Evolutionary conservation across 805 yeast species (phyloP).

Genomic region (Maudiozyma turicensis): DNA sequence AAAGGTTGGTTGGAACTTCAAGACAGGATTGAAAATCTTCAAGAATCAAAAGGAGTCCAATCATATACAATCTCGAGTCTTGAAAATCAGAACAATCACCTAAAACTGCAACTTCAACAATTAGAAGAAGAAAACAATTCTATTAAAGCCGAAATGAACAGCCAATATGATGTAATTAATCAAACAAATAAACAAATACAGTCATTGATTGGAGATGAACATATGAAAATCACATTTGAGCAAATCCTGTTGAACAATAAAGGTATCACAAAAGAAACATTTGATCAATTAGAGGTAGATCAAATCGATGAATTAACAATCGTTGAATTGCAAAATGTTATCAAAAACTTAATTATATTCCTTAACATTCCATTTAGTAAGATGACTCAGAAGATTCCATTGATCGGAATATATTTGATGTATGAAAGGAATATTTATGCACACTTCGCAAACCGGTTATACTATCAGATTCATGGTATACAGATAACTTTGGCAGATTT

Average conservation of each 20-base stretch:
- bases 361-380: constrained; percentile 28
- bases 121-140: not conserved
- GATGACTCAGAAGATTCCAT: constrained; percentile 19
- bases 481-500: constrained; percentile 19
- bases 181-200: not conserved
- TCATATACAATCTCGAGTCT: not conserved
- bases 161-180: not conserved
- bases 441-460: constrained; percentile 27
- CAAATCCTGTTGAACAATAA: not conserved
- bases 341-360: constrained; percentile 28
- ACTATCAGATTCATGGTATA: constrained; percentile 24
- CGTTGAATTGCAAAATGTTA: constrained; percentile 28
- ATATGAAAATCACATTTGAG: constrained; percentile 13
- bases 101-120: not conserved
- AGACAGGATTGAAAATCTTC: not conserved
- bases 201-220: constrained; percentile 15
- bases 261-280: not conserved
- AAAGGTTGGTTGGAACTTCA: not conserved
- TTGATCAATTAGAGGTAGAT: constrained; percentile 9
- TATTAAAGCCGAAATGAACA: not conserved
- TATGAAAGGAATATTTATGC: constrained; percentile 23
- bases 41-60: not conserved
- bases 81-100: not conserved
- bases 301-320: constrained; percentile 24
- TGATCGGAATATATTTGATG: constrained; percentile 18